Conservation (phyloP, 139 green algal genomes). For the Closterium sp. region DNA sequence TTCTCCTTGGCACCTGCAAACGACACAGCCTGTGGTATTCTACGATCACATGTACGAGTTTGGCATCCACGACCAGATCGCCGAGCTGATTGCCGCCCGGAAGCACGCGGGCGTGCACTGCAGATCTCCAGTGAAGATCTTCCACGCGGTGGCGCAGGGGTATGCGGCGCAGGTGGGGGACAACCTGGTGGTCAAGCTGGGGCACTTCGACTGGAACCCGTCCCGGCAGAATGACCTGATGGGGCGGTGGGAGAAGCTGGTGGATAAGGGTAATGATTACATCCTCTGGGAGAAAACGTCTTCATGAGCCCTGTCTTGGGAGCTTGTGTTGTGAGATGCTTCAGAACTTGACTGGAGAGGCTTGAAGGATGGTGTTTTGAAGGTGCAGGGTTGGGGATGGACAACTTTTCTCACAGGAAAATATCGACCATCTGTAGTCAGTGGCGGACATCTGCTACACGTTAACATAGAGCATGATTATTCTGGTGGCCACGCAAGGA, state of each 20-base stretch:
- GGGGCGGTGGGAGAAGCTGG: conserved; percentile 26
- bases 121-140: conserved; percentile 54
- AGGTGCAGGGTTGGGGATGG: no score
- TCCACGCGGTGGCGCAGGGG: conserved; percentile 45
- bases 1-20: neutral
- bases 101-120: conserved; percentile 52
- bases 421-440: no score
- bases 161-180: conserved; percentile 61
- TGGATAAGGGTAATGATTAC: conserved; percentile 33
- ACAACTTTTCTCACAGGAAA: no score
- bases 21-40: conserved; percentile 56
- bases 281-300: conserved; percentile 22
- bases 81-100: conserved; percentile 53
- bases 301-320: neutral
- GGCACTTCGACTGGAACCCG: conserved; percentile 41
- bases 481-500: no score
- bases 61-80: conserved; percentile 42
- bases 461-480: no score
- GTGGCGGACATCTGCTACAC: no score
- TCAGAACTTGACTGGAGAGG: neutral
- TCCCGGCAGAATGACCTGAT: conserved; percentile 40
- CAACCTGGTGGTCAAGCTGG: conserved; percentile 40
- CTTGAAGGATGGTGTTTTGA: no score
- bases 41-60: conserved; percentile 62
- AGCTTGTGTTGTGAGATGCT: neutral